Percentiles rank a stretch among this genome's conserved stretches.
Conservation (phyloP, 805 yeast genomes). For the Kazachstania bromeliacearum region DNA sequence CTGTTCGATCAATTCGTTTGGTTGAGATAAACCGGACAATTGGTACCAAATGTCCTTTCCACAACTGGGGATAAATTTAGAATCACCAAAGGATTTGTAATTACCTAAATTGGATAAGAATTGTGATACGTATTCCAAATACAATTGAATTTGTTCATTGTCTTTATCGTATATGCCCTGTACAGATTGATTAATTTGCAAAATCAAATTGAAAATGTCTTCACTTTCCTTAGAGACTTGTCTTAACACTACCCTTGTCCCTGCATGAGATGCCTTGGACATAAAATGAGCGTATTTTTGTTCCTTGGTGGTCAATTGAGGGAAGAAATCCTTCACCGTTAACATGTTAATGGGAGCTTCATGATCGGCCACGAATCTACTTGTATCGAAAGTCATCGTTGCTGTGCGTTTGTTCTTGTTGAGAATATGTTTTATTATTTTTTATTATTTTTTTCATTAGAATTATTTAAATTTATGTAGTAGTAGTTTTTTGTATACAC, state of each 20-base stretch:
- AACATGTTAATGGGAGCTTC: conserved; percentile 65
- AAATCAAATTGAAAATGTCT: conserved; percentile 57
- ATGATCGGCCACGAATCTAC: conserved; percentile 39
- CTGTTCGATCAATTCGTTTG: conserved; percentile 33
- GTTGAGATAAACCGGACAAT: conserved; percentile 10
- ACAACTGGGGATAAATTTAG: conserved; percentile 69
- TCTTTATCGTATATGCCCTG: conserved; percentile 37
- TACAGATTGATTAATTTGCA: conserved; percentile 45
- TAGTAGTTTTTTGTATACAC: too few relatives aligned
- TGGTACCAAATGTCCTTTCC: conserved; percentile 38
- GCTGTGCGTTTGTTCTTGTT: too few relatives aligned
- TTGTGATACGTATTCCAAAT: conserved; percentile 69
- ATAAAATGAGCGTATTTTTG: conserved; percentile 75
- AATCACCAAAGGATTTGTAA: conserved; percentile 82
- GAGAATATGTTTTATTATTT: too few relatives aligned
- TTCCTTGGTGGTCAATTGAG: conserved; percentile 47
- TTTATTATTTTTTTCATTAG: too few relatives aligned
- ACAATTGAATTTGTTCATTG: conserved; percentile 31
- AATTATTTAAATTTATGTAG: too few relatives aligned
- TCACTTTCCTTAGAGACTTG: conserved; percentile 82
- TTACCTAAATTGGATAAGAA: conserved; percentile 68
- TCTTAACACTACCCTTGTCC: conserved; percentile 68
- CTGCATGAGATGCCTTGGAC: conserved; percentile 76
- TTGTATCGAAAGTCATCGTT: not conserved
- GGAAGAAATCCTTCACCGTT: conserved; percentile 66